Percentiles rank a stretch among this genome's conserved stretches.
phyloP scores from a whole-genome alignment of 208 protist species.

The Wallacemonas sp. region DNA sequence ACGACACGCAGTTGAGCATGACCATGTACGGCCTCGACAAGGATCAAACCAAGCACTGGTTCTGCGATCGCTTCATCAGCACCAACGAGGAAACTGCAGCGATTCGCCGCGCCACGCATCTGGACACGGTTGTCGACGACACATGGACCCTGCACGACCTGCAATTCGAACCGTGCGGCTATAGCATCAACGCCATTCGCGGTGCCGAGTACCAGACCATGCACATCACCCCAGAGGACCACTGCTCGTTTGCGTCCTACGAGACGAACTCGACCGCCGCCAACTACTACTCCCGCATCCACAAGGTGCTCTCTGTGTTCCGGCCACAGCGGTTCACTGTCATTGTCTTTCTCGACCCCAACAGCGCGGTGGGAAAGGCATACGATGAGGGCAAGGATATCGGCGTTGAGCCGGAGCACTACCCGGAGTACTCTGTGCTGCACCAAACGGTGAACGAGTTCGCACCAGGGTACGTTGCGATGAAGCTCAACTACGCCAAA shows the following conservation, averaged over 20 bases:
- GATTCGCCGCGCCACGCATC: conserved; percentile 65
- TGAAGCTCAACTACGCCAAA: conserved; percentile 85
- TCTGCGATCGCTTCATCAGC: conserved; percentile 70
- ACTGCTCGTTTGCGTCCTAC: conserved; percentile 94
- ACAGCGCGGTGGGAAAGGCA: conserved; percentile 69
- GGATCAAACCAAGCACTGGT: conserved; percentile 82
- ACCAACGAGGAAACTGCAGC: conserved; percentile 64
- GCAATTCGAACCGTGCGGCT: conserved; percentile 94
- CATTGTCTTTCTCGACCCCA: conserved; percentile 82
- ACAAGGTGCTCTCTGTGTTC: conserved; percentile 74
- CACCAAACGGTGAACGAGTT: conserved; percentile 84
- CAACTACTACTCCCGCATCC: conserved; percentile 65
- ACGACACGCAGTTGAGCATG: conserved; percentile 86
- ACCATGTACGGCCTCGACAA: conserved; percentile 92
- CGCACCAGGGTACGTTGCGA: conserved; percentile 71
- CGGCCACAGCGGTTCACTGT: conserved; percentile 83
- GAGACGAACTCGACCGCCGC: conserved; percentile 89
- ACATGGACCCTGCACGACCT: conserved; percentile 86
- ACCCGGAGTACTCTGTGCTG: conserved; percentile 64
- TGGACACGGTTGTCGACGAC: conserved; percentile 74
- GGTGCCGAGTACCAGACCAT: conserved; percentile 92
- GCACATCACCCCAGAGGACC: conserved; percentile 94
- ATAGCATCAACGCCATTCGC: conserved; percentile 93
- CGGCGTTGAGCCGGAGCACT: conserved; percentile 82
- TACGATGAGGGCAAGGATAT: conserved; percentile 62